phyloP scores from a whole-genome alignment of 1,284 basidiomycete species.

The Ustilago bromivora region DNA sequence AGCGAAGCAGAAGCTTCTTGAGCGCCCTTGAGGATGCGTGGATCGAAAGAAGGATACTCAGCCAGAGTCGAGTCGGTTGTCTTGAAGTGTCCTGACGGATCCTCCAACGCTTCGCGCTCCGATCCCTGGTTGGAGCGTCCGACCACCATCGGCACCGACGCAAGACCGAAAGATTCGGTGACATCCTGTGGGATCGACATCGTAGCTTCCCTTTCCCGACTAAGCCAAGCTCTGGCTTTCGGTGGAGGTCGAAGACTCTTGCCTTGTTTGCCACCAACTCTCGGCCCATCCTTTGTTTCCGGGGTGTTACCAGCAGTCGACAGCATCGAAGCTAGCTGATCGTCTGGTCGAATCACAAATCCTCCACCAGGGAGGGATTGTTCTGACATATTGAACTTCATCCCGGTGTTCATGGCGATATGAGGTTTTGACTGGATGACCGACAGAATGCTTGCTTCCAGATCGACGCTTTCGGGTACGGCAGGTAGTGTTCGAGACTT shows the following conservation, averaged over 20 bases:
- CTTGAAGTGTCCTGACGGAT: neutral
- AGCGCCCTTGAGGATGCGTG: constrained; percentile 10
- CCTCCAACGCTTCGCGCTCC: constrained; percentile 7
- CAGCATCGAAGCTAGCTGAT: constrained; percentile 20
- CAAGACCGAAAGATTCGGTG: constrained; percentile 39
- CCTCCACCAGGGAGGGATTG: constrained; percentile 24
- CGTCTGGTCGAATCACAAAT: constrained; percentile 38
- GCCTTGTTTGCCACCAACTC: neutral
- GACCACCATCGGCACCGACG: constrained; percentile 23
- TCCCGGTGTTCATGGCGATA: constrained; percentile 22
- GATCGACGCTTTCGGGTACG: constrained; percentile 58
- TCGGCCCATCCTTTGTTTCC: constrained; percentile 19
- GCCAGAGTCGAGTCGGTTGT: constrained; percentile 20
- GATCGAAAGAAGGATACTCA: constrained; percentile 35
- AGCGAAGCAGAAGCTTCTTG: neutral
- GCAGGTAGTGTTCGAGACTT: constrained; percentile 54
- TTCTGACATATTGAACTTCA: constrained; percentile 35
- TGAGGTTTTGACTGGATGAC: constrained; percentile 9
- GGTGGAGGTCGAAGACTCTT: constrained; percentile 3
- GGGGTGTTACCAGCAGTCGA: constrained; percentile 21
- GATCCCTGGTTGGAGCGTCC: constrained; percentile 10
- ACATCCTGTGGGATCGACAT: constrained; percentile 47
- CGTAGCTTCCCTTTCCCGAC: constrained; percentile 37
- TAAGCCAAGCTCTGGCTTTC: constrained; percentile 3
- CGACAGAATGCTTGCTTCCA: constrained; percentile 44